A percentile compares a stretch with the other conserved stretches of the same genome.
Evolutionary conservation across 2,329 filamentous ascomycete genomes (phyloP).

Genomic region (Talaromyces amestolkiae): DNA sequence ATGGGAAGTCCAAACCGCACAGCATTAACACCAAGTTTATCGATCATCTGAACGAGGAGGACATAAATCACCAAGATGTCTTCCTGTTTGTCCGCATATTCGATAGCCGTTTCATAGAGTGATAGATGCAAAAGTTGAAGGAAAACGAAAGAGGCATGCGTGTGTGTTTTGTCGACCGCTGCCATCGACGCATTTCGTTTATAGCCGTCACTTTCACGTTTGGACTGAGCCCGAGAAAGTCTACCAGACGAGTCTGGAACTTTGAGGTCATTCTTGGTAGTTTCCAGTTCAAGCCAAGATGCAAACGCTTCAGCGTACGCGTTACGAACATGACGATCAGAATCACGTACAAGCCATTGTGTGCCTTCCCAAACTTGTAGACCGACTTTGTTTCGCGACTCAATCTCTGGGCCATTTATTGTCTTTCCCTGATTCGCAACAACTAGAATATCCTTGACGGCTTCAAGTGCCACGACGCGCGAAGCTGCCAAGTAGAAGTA

Average conservation of each 20-base stretch:
- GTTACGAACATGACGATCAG: conserved; percentile 72
- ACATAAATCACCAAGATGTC: conserved; percentile 77
- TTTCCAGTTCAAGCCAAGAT: conserved; percentile 83
- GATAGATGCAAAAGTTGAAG: conserved; percentile 78
- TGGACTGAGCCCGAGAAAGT: conserved; percentile 43
- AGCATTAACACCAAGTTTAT: conserved; percentile 78
- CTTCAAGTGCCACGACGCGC: conserved; percentile 65
- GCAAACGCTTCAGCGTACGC: conserved; percentile 81
- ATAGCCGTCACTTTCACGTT: conserved; percentile 44
- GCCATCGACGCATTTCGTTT: conserved; percentile 65
- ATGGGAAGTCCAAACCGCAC: conserved; percentile 77
- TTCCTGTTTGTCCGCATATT: conserved; percentile 67
- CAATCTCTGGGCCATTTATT: conserved; percentile 55
- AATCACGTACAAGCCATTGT: conserved; percentile 83
- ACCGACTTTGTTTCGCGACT: conserved; percentile 72
- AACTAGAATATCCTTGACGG: conserved; percentile 76
- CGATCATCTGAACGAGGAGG: conserved; percentile 70
- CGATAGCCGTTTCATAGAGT: conserved; percentile 82
- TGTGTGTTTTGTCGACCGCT: conserved; percentile 59
- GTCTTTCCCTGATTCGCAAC: conserved; percentile 71
- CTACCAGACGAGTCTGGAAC: conserved; percentile 58
- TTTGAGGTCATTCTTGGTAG: conserved; percentile 63
- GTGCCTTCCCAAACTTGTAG: conserved; percentile 93
- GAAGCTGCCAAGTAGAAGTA: conserved; percentile 64
- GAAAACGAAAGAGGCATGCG: conserved; percentile 64